Base-by-base conservation (phyloP, 2,329 filamentous ascomycete species). In the Fusarium dimerum region DNA sequence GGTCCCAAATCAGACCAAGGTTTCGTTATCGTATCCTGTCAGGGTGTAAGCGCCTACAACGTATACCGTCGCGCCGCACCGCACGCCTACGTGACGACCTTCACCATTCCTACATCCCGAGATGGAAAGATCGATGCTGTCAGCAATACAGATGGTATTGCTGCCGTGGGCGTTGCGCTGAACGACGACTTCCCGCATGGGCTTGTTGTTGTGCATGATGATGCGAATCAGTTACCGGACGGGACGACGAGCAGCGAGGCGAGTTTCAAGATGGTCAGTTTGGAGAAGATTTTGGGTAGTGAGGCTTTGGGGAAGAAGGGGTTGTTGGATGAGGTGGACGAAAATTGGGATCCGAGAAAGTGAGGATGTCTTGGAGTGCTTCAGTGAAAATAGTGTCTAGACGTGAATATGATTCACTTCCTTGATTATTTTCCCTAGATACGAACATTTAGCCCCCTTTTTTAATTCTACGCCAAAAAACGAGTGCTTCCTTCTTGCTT, bases 11-110 rank as follows among this genome's bases (percentile, higher is more conserved):
- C 73, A 0, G 63, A 74, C 3, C 61, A 74, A 16, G 79, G 79
- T 1, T 82, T 78, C 63, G 72, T 83, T 20, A 65, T 83, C 15
- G 77, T 80, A 6, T 81, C 77, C 3, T 77, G 73, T 52, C 78
- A 82, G 56, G 79, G 79, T 4, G 77, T 81, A 32, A 81, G 77
- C 51, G 73, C 77, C 1, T 82, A 78, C 60, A 75, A 79, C 45
- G 69, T 82, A 39, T 81, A 82, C 64, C 71, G 72, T 6, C 73
- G 79, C 7, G 73, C 73, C 2, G 66, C 69, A 1, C 79, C 79
- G 4, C 78, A 82, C 60, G 69, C 75, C 4, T 80, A 74, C 47
- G 74, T 82, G 3, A 67, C 73, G 49, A 79, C 76, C 0, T 81
- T 81, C 40, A 78, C 77, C 0, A 71, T 81, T 17, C 67, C 72